Conservation (phyloP, 306 rosid species). For the Citrullus mucosospermus region DNA sequence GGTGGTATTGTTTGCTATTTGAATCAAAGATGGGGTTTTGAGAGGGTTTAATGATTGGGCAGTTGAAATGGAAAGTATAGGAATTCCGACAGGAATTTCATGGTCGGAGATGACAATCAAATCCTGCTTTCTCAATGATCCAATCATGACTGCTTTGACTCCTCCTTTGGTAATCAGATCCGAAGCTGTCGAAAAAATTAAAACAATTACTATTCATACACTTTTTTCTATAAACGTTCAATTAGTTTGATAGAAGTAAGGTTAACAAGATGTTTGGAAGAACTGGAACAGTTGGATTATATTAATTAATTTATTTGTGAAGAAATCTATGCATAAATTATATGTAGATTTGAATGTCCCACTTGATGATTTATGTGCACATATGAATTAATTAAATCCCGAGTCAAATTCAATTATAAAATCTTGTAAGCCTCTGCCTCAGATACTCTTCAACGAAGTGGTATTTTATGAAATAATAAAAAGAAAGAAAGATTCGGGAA, state of each 20-base stretch:
- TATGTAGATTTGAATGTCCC: neutral
- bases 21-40: conserved; percentile 20
- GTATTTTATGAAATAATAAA: neutral
- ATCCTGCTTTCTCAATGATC: conserved; percentile 27
- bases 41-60: neutral
- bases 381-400: neutral
- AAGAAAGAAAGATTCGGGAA: neutral
- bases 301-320: too few species aligned
- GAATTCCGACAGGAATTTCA: conserved; percentile 11
- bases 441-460: neutral
- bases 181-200: conserved; percentile 13
- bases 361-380: neutral
- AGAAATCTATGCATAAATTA: too few species aligned
- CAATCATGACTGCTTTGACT: conserved; percentile 22
- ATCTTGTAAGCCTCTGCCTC: neutral
- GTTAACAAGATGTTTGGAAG: too few species aligned
- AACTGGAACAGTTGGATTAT: too few species aligned
- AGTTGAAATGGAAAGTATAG: conserved; percentile 20
- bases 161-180: conserved; percentile 18
- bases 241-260: too few species aligned
- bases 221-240: too few species aligned
- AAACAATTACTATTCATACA: neutral
- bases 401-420: neutral
- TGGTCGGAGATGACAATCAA: conserved; percentile 17
- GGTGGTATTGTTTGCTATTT: conserved; percentile 23